phyloP scores from a whole-genome alignment of 139 green algal genomes.

The Chlorella vulgaris region DNA sequence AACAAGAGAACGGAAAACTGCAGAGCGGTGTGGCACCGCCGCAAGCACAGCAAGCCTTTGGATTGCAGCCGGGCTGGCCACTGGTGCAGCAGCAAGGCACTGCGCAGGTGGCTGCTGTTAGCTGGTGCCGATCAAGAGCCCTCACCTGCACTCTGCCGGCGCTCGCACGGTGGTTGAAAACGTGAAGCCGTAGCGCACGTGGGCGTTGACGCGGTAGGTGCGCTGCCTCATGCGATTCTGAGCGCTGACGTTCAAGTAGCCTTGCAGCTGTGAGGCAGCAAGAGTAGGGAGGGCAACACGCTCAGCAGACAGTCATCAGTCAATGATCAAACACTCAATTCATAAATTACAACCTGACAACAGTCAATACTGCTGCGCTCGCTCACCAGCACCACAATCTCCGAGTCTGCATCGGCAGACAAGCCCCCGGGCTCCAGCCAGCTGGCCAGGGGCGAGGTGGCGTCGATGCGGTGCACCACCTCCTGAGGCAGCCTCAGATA shows the following conservation, averaged over 20 bases:
- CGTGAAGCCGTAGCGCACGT: constrained; percentile 33
- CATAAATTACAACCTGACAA: too few relatives aligned
- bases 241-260: constrained; percentile 6
- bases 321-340: too few relatives aligned
- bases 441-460: constrained; percentile 48
- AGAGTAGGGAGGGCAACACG: background rate
- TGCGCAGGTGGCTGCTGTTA: too few relatives aligned
- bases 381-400: constrained; percentile 61
- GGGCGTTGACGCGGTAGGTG: constrained; percentile 29
- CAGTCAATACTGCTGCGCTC: too few relatives aligned
- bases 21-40: too few relatives aligned
- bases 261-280: constrained; percentile 18
- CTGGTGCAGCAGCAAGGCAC: too few relatives aligned
- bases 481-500: constrained; percentile 67
- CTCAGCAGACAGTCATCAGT: too few relatives aligned
- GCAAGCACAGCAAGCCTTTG: too few relatives aligned
- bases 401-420: constrained; percentile 49
- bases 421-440: constrained; percentile 37
- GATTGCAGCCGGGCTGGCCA: too few relatives aligned
- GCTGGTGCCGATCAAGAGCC: background rate
- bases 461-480: constrained; percentile 61
- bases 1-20: too few relatives aligned
- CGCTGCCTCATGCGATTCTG: constrained; percentile 37
- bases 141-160: constrained; percentile 26
- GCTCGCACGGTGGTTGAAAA: constrained; percentile 14